Evolutionary conservation across 2,329 filamentous ascomycete genomes (phyloP).

Genomic region (Diaporthe eres): DNA sequence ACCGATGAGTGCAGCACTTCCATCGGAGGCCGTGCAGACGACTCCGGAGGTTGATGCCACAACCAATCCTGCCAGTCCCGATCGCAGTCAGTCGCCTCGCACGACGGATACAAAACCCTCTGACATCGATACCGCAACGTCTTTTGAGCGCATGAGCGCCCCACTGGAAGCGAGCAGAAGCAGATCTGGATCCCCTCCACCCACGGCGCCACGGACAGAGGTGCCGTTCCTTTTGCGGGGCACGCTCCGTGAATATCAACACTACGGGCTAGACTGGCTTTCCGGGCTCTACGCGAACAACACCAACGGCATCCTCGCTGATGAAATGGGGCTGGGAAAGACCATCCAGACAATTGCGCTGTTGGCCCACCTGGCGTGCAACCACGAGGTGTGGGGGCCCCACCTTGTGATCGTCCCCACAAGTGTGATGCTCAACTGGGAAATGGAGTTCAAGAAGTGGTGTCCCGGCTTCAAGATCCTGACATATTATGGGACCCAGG

Average conservation of each 20-base stretch:
- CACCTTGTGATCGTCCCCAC: slow-evolving; percentile 97
- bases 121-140: slow-evolving; percentile 60
- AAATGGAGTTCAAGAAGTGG: slow-evolving; percentile 99
- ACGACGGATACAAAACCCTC: slow-evolving; percentile 67
- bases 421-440: slow-evolving; percentile 99
- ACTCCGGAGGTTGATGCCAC: slow-evolving; percentile 60
- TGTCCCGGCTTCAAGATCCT: slow-evolving; percentile 98
- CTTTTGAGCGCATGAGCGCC: slow-evolving; percentile 53
- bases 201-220: slow-evolving; percentile 71
- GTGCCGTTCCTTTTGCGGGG: slow-evolving; percentile 89
- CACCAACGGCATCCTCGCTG: slow-evolving; percentile 95
- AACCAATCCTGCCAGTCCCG: slow-evolving; percentile 60
- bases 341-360: slow-evolving; percentile 98
- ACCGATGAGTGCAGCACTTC: slow-evolving; percentile 46
- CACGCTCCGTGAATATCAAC: slow-evolving; percentile 94
- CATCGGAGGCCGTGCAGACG: slow-evolving; percentile 49
- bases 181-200: slow-evolving; percentile 51
- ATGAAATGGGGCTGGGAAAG: slow-evolving; percentile 98
- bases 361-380: slow-evolving; percentile 90
- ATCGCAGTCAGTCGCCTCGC: slow-evolving; percentile 62
- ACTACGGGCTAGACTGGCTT: slow-evolving; percentile 97
- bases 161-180: slow-evolving; percentile 50
- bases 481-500: slow-evolving; percentile 94
- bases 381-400: slow-evolving; percentile 93
- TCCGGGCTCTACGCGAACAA: slow-evolving; percentile 91